Evolutionary conservation across 2,329 filamentous ascomycete genomes (phyloP).

Genomic region (Venturia effusa): DNA sequence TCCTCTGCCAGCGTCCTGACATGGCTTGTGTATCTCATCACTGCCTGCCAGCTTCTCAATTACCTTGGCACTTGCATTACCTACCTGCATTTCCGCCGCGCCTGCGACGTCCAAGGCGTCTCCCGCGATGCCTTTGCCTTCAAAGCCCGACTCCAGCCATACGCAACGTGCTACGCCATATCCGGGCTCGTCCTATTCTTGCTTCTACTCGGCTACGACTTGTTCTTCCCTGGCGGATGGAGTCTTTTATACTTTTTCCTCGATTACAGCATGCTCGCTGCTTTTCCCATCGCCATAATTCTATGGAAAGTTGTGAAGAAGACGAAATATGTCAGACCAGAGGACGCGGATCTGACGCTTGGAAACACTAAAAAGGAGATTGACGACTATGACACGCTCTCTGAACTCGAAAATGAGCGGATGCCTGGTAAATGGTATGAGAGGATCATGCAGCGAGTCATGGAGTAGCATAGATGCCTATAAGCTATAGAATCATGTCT

Average conservation of each 20-base stretch:
- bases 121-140: constrained; percentile 47
- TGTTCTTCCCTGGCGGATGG: constrained; percentile 33
- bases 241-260: constrained; percentile 33
- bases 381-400: constrained; percentile 9
- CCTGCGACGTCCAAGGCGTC: constrained; percentile 39
- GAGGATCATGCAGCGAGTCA: constrained; percentile 4
- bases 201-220: constrained; percentile 45
- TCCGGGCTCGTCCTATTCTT: constrained; percentile 25
- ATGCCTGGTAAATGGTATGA: constrained; percentile 1
- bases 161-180: constrained; percentile 47
- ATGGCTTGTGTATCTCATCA: constrained; percentile 46
- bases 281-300: neutral
- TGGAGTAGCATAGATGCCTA: neutral
- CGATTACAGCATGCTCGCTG: constrained; percentile 31
- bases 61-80: constrained; percentile 50
- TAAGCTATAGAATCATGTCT: neutral
- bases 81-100: constrained; percentile 49
- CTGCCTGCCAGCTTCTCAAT: constrained; percentile 49
- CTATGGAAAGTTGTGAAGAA: constrained; percentile 11
- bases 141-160: constrained; percentile 25
- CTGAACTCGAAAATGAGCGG: neutral
- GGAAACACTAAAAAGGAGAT: constrained; percentile 10
- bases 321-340: constrained; percentile 11
- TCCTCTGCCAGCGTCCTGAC: constrained; percentile 21
- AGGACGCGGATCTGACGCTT: constrained; percentile 9